Conservation (phyloP, 2,329 filamentous ascomycete genomes). For the Cryphonectria parasitica region DNA sequence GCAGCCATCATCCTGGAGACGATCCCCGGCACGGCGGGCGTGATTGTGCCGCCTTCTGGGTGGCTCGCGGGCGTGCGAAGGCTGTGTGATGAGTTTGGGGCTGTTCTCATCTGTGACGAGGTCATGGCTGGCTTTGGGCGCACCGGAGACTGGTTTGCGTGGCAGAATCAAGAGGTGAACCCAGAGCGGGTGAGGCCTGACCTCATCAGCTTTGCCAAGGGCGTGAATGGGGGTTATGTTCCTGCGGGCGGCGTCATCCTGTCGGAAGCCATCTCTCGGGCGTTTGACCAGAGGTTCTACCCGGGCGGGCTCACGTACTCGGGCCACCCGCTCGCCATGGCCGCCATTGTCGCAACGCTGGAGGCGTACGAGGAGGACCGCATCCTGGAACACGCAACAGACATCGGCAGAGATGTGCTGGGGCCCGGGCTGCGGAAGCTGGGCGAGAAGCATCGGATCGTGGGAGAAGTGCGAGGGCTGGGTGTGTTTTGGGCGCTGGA, state of each 20-base stretch:
- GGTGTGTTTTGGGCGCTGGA: conserved; percentile 30
- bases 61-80: conserved; percentile 25
- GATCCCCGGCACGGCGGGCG: conserved; percentile 25
- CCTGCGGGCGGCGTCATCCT: conserved; percentile 28
- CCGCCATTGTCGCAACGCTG: conserved; percentile 27
- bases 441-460: conserved; percentile 18
- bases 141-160: conserved; percentile 28
- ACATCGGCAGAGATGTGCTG: conserved; percentile 24
- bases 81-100: conserved; percentile 27
- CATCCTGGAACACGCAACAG: conserved; percentile 21
- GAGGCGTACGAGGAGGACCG: conserved; percentile 26
- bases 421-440: conserved; percentile 24
- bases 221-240: conserved; percentile 27
- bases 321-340: conserved; percentile 29
- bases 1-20: conserved; percentile 26
- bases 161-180: conserved; percentile 28
- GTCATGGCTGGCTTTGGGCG: conserved; percentile 29
- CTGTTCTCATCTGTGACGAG: conserved; percentile 27
- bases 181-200: conserved; percentile 22
- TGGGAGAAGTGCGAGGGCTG: conserved; percentile 24
- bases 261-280: conserved; percentile 20
- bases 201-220: conserved; percentile 28
- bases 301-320: conserved; percentile 27
- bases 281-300: conserved; percentile 26
- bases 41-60: conserved; percentile 24